These are phyloP conservation scores for Senna tora DNA, from an alignment of 306 rosid genomes.

Conservation along the genomic window DNA sequence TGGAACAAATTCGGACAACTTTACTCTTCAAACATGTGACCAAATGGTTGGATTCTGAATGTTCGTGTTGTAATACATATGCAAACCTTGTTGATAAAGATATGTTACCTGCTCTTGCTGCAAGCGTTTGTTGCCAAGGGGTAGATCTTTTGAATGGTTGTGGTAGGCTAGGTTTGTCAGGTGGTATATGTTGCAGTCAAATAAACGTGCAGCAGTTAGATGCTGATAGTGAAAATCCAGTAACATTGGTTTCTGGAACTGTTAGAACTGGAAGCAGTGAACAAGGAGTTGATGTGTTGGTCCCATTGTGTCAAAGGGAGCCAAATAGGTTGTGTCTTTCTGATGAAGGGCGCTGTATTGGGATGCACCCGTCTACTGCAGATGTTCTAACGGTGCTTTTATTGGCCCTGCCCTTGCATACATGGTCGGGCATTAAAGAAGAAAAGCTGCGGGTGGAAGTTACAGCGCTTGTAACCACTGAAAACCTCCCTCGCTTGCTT, in stretches of 20 bases:
- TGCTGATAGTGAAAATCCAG: constrained; percentile 53
- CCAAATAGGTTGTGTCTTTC: constrained; percentile 51
- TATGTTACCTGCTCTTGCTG: constrained; percentile 54
- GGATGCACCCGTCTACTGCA: constrained; percentile 75
- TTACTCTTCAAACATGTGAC: constrained; percentile 63
- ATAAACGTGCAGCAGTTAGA: constrained; percentile 55
- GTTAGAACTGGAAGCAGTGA: constrained; percentile 55
- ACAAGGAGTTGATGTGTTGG: constrained; percentile 73
- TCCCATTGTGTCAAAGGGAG: constrained; percentile 58
- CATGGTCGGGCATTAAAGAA: constrained; percentile 75
- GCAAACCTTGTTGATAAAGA: constrained; percentile 42
- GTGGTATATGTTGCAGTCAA: constrained; percentile 49
- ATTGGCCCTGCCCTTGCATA: constrained; percentile 67
- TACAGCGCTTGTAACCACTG: constrained; percentile 50
- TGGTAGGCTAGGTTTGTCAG: constrained; percentile 30
- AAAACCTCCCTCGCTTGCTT: constrained; percentile 65
- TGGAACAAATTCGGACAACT: constrained; percentile 67
- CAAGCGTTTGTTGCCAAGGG: constrained; percentile 71
- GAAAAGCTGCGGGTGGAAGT: constrained; percentile 61
- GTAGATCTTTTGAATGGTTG: constrained; percentile 58
- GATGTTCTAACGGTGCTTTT: constrained; percentile 83
- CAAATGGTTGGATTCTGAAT: constrained; percentile 60
- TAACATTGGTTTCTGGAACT: constrained; percentile 69
- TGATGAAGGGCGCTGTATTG: constrained; percentile 68
- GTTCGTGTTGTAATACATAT: constrained; percentile 39